These are phyloP conservation scores for Colletotrichum sp. DNA, from an alignment of 2,329 filamentous ascomycete genomes.

Conservation along the genomic window DNA sequence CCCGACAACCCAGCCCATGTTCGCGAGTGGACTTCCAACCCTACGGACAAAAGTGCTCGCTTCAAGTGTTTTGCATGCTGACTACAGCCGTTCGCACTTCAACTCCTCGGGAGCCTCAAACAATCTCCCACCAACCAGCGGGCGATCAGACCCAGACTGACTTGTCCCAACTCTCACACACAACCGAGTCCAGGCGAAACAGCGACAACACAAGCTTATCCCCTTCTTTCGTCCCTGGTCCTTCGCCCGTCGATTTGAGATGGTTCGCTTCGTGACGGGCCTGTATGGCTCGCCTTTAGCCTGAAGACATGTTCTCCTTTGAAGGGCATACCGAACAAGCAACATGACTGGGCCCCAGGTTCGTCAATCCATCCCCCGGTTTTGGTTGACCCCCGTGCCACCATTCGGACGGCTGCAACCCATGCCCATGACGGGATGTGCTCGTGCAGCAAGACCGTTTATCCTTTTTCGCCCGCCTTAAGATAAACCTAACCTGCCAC, in stretches of 20 bases:
- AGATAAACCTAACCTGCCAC: slow-evolving; percentile 17
- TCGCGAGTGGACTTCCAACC: not conserved
- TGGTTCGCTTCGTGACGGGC: slow-evolving; percentile 4
- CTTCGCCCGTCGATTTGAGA: not conserved
- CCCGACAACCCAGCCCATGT: not conserved
- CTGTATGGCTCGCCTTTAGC: not conserved
- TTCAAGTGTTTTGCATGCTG: not conserved
- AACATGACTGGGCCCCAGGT: not conserved
- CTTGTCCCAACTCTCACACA: slow-evolving; percentile 22
- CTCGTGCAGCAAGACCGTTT: not conserved
- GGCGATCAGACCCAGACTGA: slow-evolving; percentile 15
- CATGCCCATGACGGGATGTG: slow-evolving; percentile 2
- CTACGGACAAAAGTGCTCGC: not conserved
- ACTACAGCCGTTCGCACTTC: not conserved
- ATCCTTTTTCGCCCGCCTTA: not conserved
- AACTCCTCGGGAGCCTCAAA: not conserved
- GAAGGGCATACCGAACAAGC: not conserved
- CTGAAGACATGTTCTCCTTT: not conserved
- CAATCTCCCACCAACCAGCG: not conserved
- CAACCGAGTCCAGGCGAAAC: slow-evolving; percentile 18
- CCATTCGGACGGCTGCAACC: not conserved
- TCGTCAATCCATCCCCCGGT: not conserved
- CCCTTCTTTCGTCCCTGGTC: slow-evolving; percentile 2
- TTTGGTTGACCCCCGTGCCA: not conserved
- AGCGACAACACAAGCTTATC: slow-evolving; percentile 14